A percentile compares a stretch with the other conserved stretches of the same genome.
phyloP scores from a whole-genome alignment of 2,329 filamentous ascomycete genomes.

The Endoconidiophora polonica region DNA sequence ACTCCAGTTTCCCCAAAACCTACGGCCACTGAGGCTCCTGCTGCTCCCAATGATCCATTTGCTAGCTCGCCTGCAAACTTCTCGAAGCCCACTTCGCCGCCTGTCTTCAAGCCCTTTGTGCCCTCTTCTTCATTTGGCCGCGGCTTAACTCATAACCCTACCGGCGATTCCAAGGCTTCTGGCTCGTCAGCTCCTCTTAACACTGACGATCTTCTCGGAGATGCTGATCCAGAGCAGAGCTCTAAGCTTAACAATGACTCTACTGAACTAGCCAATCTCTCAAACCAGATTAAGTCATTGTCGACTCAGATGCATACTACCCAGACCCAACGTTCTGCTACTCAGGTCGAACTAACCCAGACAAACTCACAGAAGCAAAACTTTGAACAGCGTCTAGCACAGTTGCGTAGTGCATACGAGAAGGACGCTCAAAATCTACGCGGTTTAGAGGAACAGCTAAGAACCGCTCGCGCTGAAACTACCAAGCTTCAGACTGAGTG shows the following conservation, averaged over 20 bases:
- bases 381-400: slow-evolving; percentile 74
- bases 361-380: slow-evolving; percentile 78
- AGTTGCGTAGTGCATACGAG: slow-evolving; percentile 78
- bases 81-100: slow-evolving; percentile 35
- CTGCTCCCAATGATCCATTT: slow-evolving; percentile 57
- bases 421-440: slow-evolving; percentile 82
- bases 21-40: slow-evolving; percentile 37
- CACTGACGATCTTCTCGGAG: slow-evolving; percentile 70
- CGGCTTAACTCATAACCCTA: slow-evolving; percentile 41
- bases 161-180: slow-evolving; percentile 51
- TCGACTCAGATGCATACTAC: slow-evolving; percentile 91
- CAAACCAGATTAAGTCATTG: slow-evolving; percentile 82
- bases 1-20: slow-evolving; percentile 32
- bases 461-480: slow-evolving; percentile 59
- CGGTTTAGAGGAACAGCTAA: slow-evolving; percentile 67
- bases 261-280: slow-evolving; percentile 83
- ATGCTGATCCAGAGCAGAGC: slow-evolving; percentile 74
- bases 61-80: slow-evolving; percentile 40
- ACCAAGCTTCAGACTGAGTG: slow-evolving; percentile 72
- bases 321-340: slow-evolving; percentile 60
- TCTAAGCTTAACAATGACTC: slow-evolving; percentile 81
- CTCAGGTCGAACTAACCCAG: slow-evolving; percentile 69
- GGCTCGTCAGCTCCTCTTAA: slow-evolving; percentile 29
- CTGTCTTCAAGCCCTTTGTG: slow-evolving; percentile 73
- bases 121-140: slow-evolving; percentile 88